Base-by-base conservation (phyloP, 1,284 basidiomycete species). In the Schizopora paradoxa region DNA sequence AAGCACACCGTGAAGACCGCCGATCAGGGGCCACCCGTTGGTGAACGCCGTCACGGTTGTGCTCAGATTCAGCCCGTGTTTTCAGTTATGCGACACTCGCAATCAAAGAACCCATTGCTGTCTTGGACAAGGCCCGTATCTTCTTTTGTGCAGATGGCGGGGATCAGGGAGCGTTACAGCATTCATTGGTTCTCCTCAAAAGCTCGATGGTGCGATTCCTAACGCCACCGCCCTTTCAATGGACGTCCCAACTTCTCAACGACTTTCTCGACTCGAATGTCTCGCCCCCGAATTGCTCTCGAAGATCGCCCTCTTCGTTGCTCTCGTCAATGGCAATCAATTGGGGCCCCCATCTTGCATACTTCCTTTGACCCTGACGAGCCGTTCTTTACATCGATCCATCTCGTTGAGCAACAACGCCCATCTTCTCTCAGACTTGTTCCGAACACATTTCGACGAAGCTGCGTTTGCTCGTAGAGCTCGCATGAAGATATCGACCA, bases 271-370 rank as follows among this genome's bases (percentile, higher is more conserved):
- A 16, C 23, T 41, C 14, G 39, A 41, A 14, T 22, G 16, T 11
- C 27, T 47, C 3, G 29, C 45, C 3, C 45, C 45, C 8, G 45
- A 47, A 29, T 28, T 41, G 5, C 25, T 47, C 29, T 25, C 45
- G 8, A 36, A 31, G n/a, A 41, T 47, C 8, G 45, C 45, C 21
- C 21, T 47, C 2, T 41, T 44, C 16, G 14, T 19, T 14, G 39
- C 23, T 3, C 6, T 26, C 26, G 18, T 27, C n/a, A 31, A 41
- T 28, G 13, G n/a, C n/a, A 21, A 16, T 28, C 7, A 7, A 4
- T 11, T 13, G 26, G 45, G 45, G 5, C 45, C 45, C 2, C 45
- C 45, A 4, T 41, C 37, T n/a, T 18, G 11, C 11, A 19, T 47
- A 10, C 27, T 34, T 25, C 28, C 38, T 31, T 33, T 47, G 22